Percentiles rank a stretch among this genome's conserved stretches.
Conservation (phyloP, 2,329 filamentous ascomycete species). For the Trichophyton verrucosum region DNA sequence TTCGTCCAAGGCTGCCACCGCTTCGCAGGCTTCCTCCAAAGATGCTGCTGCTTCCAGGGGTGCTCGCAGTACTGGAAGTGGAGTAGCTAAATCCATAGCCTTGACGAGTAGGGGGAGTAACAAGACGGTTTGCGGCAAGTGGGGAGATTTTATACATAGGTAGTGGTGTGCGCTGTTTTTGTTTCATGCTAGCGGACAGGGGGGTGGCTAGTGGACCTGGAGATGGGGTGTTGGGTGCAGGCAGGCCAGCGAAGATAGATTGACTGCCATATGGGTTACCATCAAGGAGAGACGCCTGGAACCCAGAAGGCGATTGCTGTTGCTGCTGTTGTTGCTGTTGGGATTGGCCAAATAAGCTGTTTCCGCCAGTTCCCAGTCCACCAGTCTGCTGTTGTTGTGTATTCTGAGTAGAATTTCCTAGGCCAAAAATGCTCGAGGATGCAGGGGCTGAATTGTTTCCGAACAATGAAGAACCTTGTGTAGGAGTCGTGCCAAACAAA, state of each 20-base stretch:
- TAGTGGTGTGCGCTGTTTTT: conserved; percentile 65
- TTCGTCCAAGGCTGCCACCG: conserved; percentile 45
- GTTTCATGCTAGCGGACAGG: conserved; percentile 61
- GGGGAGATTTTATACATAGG: conserved; percentile 83
- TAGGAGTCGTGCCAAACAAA: conserved; percentile 38
- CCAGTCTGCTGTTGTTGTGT: conserved; percentile 32
- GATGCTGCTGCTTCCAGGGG: conserved; percentile 57
- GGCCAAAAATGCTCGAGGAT: conserved; percentile 12
- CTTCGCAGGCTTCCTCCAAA: conserved; percentile 30
- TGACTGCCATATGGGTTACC: conserved; percentile 82
- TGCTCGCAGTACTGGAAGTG: conserved; percentile 57
- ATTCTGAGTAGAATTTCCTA: conserved; percentile 9
- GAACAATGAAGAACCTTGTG: conserved; percentile 19
- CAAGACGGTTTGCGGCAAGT: conserved; percentile 62
- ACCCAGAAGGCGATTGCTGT: conserved; percentile 31
- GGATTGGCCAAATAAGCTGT: conserved; percentile 36
- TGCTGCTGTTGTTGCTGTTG: conserved; percentile 40
- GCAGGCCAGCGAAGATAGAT: conserved; percentile 67
- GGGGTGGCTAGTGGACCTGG: conserved; percentile 88
- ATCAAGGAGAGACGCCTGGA: conserved; percentile 70
- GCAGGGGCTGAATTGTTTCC: conserved; percentile 18
- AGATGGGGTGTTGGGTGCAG: conserved; percentile 50
- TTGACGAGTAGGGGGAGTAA: conserved; percentile 66
- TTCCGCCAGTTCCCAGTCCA: conserved; percentile 27
- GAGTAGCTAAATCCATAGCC: conserved; percentile 91